phyloP scores from a whole-genome alignment of 345 rosid genomes.

The Rhodamnia rubescens region DNA sequence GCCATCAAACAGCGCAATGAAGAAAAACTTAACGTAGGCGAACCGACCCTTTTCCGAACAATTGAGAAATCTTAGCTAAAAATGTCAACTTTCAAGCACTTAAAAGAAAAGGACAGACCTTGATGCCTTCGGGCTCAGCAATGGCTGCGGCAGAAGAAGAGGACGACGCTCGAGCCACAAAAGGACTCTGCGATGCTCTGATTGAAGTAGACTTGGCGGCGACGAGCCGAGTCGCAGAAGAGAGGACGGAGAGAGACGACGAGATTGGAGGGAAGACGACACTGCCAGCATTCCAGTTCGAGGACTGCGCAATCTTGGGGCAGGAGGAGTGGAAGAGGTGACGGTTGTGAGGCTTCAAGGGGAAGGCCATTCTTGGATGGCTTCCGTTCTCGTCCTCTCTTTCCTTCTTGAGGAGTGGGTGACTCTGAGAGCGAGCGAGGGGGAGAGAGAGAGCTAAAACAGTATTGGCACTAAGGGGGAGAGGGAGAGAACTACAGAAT shows the following conservation, averaged over 20 bases:
- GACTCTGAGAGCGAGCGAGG: not conserved
- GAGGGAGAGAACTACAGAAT: not conserved
- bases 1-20: not conserved
- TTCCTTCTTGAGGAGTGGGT: not conserved
- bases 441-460: not conserved
- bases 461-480: not conserved
- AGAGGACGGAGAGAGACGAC: constrained; percentile 16
- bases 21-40: not conserved
- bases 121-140: constrained; percentile 62
- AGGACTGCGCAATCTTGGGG: not conserved
- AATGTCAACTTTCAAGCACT: not conserved
- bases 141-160: constrained; percentile 48
- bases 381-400: not conserved
- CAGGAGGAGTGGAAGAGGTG: not conserved
- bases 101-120: constrained; percentile 19
- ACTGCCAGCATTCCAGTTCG: not conserved
- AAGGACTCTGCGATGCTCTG: constrained; percentile 12
- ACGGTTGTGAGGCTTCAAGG: not conserved
- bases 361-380: not conserved
- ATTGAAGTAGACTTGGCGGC: constrained; percentile 14
- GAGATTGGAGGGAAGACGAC: not conserved
- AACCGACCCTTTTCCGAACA: not conserved
- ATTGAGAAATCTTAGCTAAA: not conserved
- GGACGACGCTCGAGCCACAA: constrained; percentile 8
- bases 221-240: constrained; percentile 6